Evolutionary conservation across 129 eudicot species (phyloP).

Genomic region (Tanacetum coccineum): DNA sequence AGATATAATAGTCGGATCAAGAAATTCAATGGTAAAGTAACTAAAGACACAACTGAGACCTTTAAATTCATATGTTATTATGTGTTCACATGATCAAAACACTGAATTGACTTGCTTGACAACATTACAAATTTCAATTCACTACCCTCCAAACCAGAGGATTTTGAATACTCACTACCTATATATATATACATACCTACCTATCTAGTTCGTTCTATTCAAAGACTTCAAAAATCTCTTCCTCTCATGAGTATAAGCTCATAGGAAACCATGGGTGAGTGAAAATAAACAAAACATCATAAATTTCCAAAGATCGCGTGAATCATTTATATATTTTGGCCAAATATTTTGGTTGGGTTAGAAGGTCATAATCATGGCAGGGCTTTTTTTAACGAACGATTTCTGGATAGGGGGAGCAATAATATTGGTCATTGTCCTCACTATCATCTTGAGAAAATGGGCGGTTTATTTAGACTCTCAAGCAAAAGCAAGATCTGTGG

Average conservation of each 20-base stretch:
- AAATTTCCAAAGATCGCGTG: background rate
- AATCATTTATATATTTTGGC: background rate
- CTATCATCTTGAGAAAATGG: slow-evolving; percentile 43
- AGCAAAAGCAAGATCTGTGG: slow-evolving; percentile 28
- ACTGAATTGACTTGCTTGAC: slow-evolving; percentile 23
- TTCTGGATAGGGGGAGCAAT: slow-evolving; percentile 49
- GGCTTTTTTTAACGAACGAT: slow-evolving; percentile 33
- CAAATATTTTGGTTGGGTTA: slow-evolving; percentile 6
- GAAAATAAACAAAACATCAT: background rate
- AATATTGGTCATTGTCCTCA: slow-evolving; percentile 42
- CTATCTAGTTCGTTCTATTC: slow-evolving; percentile 19
- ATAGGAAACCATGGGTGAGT: slow-evolving; percentile 16
- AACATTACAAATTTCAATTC: slow-evolving; percentile 1
- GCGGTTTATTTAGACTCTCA: slow-evolving; percentile 36
- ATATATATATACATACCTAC: slow-evolving; percentile 10
- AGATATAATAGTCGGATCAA: too few species aligned
- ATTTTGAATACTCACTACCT: slow-evolving; percentile 37
- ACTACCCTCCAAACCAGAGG: slow-evolving; percentile 38
- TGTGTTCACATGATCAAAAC: slow-evolving; percentile 5
- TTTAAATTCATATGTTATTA: slow-evolving; percentile 13
- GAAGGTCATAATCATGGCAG: slow-evolving; percentile 33
- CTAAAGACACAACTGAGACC: slow-evolving; percentile 28
- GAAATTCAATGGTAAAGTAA: slow-evolving; percentile 25
- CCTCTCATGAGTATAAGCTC: slow-evolving; percentile 23
- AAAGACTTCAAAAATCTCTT: slow-evolving; percentile 12